These are phyloP conservation scores for Aristolochia fimbriata DNA, from an alignment of 164 flowering plant genomes.

Conservation along the genomic window DNA sequence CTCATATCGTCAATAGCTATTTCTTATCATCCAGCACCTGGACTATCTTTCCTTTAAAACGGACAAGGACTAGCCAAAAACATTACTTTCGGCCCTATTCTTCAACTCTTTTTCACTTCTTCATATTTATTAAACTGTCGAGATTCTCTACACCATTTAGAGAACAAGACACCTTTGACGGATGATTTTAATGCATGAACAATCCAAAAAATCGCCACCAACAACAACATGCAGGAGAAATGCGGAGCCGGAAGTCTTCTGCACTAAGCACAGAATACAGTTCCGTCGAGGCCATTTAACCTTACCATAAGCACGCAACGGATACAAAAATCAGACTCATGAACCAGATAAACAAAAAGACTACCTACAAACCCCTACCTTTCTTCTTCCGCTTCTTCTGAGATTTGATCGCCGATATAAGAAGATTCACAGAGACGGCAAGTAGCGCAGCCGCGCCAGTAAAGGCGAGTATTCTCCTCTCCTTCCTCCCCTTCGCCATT, in stretches of 20 bases:
- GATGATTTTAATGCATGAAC: too few relatives aligned
- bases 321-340: not conserved
- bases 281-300: not conserved
- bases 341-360: too few relatives aligned
- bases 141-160: too few relatives aligned
- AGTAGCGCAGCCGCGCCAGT: constrained; percentile 73
- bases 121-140: not conserved
- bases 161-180: too few relatives aligned
- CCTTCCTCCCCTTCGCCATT: constrained; percentile 13
- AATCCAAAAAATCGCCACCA: not conserved
- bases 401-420: constrained; percentile 39
- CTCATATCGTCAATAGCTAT: too few relatives aligned
- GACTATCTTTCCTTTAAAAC: too few relatives aligned
- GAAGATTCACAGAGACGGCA: constrained; percentile 53
- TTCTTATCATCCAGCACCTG: too few relatives aligned
- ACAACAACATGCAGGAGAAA: not conserved
- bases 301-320: too few relatives aligned
- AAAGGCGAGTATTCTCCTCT: constrained; percentile 34
- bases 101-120: not conserved
- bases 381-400: constrained; percentile 32
- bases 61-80: too few relatives aligned
- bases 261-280: not conserved
- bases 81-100: not conserved
- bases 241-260: not conserved
- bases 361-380: constrained; percentile 23